Base-by-base conservation (phyloP, 2,329 filamentous ascomycete genomes). In the Massarina eburnea region DNA sequence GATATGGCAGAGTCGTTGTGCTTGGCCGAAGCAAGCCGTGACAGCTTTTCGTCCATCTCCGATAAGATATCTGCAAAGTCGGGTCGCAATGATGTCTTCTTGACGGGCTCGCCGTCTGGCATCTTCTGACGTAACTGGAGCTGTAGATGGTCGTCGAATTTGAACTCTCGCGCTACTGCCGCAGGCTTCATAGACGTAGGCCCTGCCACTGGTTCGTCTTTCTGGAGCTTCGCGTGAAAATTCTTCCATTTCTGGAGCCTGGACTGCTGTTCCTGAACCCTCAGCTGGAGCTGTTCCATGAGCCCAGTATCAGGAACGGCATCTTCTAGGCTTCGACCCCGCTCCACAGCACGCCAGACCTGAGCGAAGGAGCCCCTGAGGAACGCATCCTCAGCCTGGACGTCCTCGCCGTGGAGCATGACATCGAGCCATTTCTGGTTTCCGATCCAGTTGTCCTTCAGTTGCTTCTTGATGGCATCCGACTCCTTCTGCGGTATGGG, bases 361-460 rank as follows among this genome's bases (percentile, higher is more conserved):
- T 82, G 76, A 22, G 88, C 80, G 52, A 91, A 94, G 0, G 82
- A 75, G 27, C 78, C 78, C 2, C 79, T 78, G 12, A 95, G 66
- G n/a, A 94, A 73, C 0, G 76, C 79, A 49, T 88, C 86, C 24
- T 75, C 79, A 20, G 74, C 74, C 2, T 76, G 71, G 7, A 73
- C 74, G 17, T 76, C 74, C 36, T 89, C 85, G 2, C 88, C 88
- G 40, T 85, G 77, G 0, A 94, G 66, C 17, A 96, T 72, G 2
- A 82, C 76, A 38, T 89, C 80, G 57, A 89, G 79, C 85, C 90
- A 92, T 45, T 82, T 79, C 48, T 85, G 81, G 59, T 85, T 83
- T 2, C 89, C 91, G 12, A 88, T 77, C 91, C 91, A 96, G 55
- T 90, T 89, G 49, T 84, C 83, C 27, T 80, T 77, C 22, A 91